Evolutionary conservation across 2,329 filamentous ascomycete genomes (phyloP), one percentile per base, ranked within the genome.

Genomic region (Nannizziopsis barbatae): DNA sequence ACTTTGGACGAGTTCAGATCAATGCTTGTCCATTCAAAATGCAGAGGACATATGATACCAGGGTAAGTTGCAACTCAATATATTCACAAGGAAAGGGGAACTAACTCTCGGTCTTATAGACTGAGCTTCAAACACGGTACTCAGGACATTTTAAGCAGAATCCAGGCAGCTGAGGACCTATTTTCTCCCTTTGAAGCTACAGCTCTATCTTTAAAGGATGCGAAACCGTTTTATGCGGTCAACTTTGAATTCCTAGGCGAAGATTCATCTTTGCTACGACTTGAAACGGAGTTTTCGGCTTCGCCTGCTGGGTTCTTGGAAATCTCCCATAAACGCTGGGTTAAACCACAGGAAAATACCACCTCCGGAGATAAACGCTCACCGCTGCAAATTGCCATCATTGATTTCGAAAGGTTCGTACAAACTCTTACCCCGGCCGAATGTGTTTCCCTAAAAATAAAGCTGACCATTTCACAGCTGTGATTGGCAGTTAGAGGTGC

Each of bases 401-500:
- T 67, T 32, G 65, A 67, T 43, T 65, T 68, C 47, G 58, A 62
- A 49, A 59, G 59, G 66, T 68, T 50, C 20, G 15, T 32, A 15
- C 10, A 32, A 46, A 14, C n/a, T n/a, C n/a, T n/a, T n/a, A n/a
- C 31, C 32, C 9, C n/a, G 17, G 11, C 14, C 11, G 9, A 14
- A 7, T 14, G 8, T 6, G 42, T 12, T 32, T 8, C 18, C 14
- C 11, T 18, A 20, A 37, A 11, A 2, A 31, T n/a, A 17, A 27
- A 12, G 5, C 51, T 56, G 38, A 56, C 37, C 7, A 27, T n/a
- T 20, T 10, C 27, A 22, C 49, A 69, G 67, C 38, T 62, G 61
- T 11, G 67, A 70, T 50, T 68, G 67, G 58, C 62, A 69, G 50
- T 53, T 69, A 8, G 65, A 69, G 48, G 61, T 70, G 49, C 65